phyloP scores from a whole-genome alignment of 768 basidiomycete species.

The Coprinopsis marcescibilis region DNA sequence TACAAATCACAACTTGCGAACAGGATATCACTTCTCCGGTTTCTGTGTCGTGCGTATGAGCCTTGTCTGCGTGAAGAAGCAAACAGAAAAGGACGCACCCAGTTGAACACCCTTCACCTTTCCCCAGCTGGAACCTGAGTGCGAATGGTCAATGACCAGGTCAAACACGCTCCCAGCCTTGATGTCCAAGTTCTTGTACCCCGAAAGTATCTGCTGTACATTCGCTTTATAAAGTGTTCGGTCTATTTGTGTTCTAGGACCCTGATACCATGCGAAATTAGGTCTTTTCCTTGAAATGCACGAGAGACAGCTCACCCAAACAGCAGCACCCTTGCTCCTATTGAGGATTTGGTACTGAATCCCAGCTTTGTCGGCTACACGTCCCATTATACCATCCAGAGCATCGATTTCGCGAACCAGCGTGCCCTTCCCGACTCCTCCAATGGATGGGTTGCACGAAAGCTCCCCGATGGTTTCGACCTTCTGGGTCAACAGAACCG shows the following conservation, averaged over 20 bases:
- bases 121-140: conserved; percentile 30
- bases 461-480: conserved; percentile 75
- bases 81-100: conserved; percentile 42
- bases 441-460: conserved; percentile 90
- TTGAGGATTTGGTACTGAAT: conserved; percentile 88
- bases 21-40: conserved; percentile 70
- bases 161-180: conserved; percentile 75
- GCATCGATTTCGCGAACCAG: conserved; percentile 91
- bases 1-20: conserved; percentile 81
- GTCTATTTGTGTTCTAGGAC: conserved; percentile 86
- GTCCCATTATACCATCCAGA: conserved; percentile 80
- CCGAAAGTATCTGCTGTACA: conserved; percentile 66
- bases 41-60: conserved; percentile 35
- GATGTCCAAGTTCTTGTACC: conserved; percentile 66
- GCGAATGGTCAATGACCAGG: conserved; percentile 55
- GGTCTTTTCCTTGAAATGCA: neutral
- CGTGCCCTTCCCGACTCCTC: conserved; percentile 89
- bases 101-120: conserved; percentile 61
- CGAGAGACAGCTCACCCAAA: conserved; percentile 56
- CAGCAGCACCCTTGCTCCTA: conserved; percentile 80
- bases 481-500: conserved; percentile 76
- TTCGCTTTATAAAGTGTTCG: conserved; percentile 75
- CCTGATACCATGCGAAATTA: conserved; percentile 35
- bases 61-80: neutral
- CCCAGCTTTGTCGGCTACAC: conserved; percentile 84